Evolutionary conservation across 148 eudicot species (phyloP).

Genomic region (Dysphania ambrosioides): DNA sequence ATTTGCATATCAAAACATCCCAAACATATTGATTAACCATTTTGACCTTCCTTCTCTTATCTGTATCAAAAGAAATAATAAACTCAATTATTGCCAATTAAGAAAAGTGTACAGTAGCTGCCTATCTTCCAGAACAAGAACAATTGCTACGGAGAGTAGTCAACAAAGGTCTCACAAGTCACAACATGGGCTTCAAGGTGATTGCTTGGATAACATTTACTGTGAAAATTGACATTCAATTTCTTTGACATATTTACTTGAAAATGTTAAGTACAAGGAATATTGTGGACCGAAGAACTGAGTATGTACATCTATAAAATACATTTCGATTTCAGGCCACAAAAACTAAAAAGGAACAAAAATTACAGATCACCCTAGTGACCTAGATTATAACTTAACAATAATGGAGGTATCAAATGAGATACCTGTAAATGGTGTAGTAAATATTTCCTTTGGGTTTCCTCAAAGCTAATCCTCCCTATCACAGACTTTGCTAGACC

Average conservation of each 20-base stretch:
- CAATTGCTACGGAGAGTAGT: background rate
- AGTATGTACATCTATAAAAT: conserved; percentile 32
- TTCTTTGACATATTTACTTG: conserved; percentile 25
- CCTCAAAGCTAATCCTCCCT: conserved; percentile 24
- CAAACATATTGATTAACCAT: too few species aligned
- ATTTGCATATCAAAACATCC: too few species aligned
- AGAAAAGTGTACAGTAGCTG: background rate
- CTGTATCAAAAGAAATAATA: too few species aligned
- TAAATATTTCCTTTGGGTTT: background rate
- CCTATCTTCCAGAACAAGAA: background rate
- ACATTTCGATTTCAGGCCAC: conserved; percentile 17
- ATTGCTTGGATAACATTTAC: conserved; percentile 6
- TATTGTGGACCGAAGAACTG: conserved; percentile 5
- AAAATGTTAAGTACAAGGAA: conserved; percentile 12
- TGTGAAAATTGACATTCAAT: conserved; percentile 1
- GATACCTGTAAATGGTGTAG: conserved; percentile 13
- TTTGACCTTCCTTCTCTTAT: too few species aligned
- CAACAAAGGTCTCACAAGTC: background rate
- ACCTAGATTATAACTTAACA: conserved; percentile 12
- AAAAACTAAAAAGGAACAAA: background rate
- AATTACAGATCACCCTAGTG: background rate
- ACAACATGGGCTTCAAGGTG: background rate
- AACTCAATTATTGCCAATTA: too few species aligned
- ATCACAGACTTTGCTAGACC: conserved; percentile 37
- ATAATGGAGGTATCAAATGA: background rate